phyloP scores from a whole-genome alignment of 768 basidiomycete species.

The Lactifluus echinatus region DNA sequence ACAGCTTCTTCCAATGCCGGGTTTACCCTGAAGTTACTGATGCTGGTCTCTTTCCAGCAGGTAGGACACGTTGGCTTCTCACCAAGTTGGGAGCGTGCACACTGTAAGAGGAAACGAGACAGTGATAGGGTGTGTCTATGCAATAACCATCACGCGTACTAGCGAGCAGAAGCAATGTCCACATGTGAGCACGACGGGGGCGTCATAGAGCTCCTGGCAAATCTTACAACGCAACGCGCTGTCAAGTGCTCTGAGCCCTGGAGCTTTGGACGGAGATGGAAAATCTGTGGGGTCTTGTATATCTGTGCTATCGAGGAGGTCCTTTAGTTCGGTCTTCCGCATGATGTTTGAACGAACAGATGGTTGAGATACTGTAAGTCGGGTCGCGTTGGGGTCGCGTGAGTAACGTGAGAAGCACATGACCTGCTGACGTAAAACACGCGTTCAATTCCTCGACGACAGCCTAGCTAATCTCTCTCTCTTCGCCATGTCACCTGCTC shows the following conservation, averaged over 20 bases:
- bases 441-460: too few relatives aligned
- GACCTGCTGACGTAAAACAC: background rate
- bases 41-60: slow-evolving; percentile 27
- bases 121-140: background rate
- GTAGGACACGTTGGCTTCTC: slow-evolving; percentile 32
- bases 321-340: slow-evolving; percentile 9
- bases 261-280: slow-evolving; percentile 20
- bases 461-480: too few relatives aligned
- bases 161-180: slow-evolving; percentile 36
- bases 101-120: slow-evolving; percentile 23
- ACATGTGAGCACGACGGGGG: slow-evolving; percentile 33
- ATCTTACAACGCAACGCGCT: slow-evolving; percentile 32
- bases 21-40: slow-evolving; percentile 30
- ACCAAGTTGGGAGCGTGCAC: slow-evolving; percentile 30
- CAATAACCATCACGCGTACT: slow-evolving; percentile 18
- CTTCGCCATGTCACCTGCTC: slow-evolving; percentile 10
- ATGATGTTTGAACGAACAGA: background rate
- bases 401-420: background rate
- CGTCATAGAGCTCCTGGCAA: slow-evolving; percentile 32
- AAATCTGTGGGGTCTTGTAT: slow-evolving; percentile 32
- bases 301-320: slow-evolving; percentile 10
- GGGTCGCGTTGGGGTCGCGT: background rate
- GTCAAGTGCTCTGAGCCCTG: slow-evolving; percentile 29
- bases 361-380: background rate
- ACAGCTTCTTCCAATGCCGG: slow-evolving; percentile 32